Percentiles rank a stretch among this genome's conserved stretches.
phyloP scores from a whole-genome alignment of 495 filamentous ascomycete genomes.

The Acidiella bohemica region DNA sequence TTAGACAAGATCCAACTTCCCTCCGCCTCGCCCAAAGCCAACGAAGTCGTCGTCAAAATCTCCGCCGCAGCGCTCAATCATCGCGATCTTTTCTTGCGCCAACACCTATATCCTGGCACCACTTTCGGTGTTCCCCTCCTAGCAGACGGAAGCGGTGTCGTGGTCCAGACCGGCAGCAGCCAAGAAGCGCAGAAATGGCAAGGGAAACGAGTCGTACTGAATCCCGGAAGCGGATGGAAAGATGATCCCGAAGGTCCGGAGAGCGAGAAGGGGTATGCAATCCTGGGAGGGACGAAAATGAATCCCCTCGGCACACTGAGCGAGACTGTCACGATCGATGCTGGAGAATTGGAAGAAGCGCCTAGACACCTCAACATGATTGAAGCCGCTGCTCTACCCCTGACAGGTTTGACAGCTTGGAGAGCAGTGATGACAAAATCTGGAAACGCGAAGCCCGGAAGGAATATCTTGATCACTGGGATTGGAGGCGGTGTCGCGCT shows the following conservation, averaged over 20 bases:
- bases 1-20: conserved; percentile 23
- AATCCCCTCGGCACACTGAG: conserved; percentile 54
- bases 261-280: conserved; percentile 42
- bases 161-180: conserved; percentile 47
- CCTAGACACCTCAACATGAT: conserved; percentile 55
- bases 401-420: conserved; percentile 80
- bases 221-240: conserved; percentile 63
- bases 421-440: conserved; percentile 57
- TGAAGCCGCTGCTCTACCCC: conserved; percentile 68
- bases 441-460: conserved; percentile 26
- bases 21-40: conserved; percentile 42
- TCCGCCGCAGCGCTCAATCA: conserved; percentile 76
- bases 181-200: conserved; percentile 38
- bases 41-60: conserved; percentile 55
- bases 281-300: conserved; percentile 56
- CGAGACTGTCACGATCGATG: conserved; percentile 54
- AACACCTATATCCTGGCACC: conserved; percentile 74
- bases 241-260: conserved; percentile 60
- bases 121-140: conserved; percentile 64
- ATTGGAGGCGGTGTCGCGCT: conserved; percentile 34
- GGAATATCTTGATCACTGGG: conserved; percentile 31
- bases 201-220: conserved; percentile 58
- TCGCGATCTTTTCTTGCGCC: conserved; percentile 82
- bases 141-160: conserved; percentile 63
- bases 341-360: conserved; percentile 57